These are phyloP conservation scores for Rubroshorea leprosula DNA, from an alignment of 345 rosid genomes.

Conservation along the genomic window DNA sequence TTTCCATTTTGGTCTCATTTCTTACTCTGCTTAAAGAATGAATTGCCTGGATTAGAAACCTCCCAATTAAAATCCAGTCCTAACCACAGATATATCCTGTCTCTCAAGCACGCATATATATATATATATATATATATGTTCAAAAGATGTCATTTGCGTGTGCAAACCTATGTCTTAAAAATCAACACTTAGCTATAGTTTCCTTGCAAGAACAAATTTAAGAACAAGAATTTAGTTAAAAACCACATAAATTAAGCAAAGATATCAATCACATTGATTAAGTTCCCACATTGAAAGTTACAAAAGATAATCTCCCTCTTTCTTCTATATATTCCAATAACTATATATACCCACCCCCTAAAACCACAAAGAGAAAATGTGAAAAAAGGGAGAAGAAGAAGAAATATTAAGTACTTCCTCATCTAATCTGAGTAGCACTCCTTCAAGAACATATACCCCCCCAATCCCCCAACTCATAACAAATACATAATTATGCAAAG, in stretches of 20 bases:
- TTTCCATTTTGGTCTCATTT: neutral
- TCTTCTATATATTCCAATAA: conserved; percentile 32
- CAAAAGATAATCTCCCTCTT: conserved; percentile 38
- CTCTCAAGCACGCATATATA: too few relatives aligned
- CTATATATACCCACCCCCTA: conserved; percentile 29
- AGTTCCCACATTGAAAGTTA: conserved; percentile 21
- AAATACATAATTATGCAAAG: conserved; percentile 13
- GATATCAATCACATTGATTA: neutral
- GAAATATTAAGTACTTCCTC: conserved; percentile 19
- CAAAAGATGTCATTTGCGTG: too few relatives aligned
- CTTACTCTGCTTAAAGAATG: neutral
- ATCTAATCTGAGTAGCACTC: conserved; percentile 18
- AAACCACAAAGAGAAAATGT: conserved; percentile 14
- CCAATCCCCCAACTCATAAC: conserved; percentile 19
- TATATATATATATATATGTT: too few relatives aligned
- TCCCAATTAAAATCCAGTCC: neutral
- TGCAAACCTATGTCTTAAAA: too few relatives aligned
- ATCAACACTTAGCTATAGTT: too few relatives aligned
- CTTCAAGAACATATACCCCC: conserved; percentile 28
- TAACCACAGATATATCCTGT: too few relatives aligned
- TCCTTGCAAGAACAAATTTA: too few relatives aligned
- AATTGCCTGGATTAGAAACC: neutral
- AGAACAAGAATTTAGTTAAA: neutral
- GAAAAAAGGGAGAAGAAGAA: conserved; percentile 10
- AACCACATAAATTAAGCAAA: neutral